phyloP scores from a whole-genome alignment of 257 asterid genomes.

The Catharanthus roseus region DNA sequence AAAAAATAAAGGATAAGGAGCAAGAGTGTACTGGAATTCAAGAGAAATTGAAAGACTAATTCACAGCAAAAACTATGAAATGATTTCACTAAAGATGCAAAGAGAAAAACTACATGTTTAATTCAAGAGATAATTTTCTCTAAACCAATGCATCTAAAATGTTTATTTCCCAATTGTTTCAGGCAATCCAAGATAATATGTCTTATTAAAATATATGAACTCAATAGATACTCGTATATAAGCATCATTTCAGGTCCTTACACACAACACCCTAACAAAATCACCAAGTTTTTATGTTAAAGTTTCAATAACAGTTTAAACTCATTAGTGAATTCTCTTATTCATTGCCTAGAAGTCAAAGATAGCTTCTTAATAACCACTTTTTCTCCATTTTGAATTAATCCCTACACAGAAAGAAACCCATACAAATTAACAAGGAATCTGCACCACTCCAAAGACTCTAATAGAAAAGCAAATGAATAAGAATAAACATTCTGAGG shows the following conservation, averaged over 20 bases:
- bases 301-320: conserved; percentile 63
- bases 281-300: conserved; percentile 73
- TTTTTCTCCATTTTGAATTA: conserved; percentile 72
- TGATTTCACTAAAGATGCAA: no score
- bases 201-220: no score
- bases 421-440: background rate
- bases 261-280: conserved; percentile 70
- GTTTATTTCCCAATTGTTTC: no score
- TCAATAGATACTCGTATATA: conserved; percentile 80
- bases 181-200: no score
- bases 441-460: background rate
- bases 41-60: no score
- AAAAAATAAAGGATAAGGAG: no score
- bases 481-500: background rate
- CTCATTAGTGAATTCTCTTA: conserved; percentile 67
- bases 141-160: no score
- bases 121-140: no score
- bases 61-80: no score
- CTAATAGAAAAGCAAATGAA: background rate
- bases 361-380: conserved; percentile 79
- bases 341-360: conserved; percentile 59
- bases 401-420: conserved; percentile 41
- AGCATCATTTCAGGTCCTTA: conserved; percentile 94
- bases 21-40: no score
- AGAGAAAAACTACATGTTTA: no score